Base-by-base conservation (phyloP, 768 basidiomycete species). In the Peribolospora baueri region DNA sequence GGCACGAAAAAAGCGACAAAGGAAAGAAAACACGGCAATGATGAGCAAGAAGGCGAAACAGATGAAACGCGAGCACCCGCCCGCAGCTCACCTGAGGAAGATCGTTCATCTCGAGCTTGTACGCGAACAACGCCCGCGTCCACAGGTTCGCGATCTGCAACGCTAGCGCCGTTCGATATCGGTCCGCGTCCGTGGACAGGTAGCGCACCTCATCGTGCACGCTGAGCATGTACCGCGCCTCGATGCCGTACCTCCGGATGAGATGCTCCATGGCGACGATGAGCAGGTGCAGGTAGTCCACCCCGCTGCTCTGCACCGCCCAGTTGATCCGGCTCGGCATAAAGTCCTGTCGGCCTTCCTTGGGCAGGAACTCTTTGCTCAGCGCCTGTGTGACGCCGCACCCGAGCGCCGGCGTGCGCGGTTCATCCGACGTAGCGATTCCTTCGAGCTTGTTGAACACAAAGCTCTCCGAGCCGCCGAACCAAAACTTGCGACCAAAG, bases 301-400 rank as follows among this genome's bases (percentile, higher is more conserved):
- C 91, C 3, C 91, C 93, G 0, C 88, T 93, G 3, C 90, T 95
- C 63, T 97, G 93, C 5, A 97, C 93, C 51, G 90, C 93, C 93
- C 93, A 97, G 64, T 98, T 98, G 70, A 97, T 90, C 47, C 93
- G 78, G 5, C 87, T 93, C 0, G 93, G 82, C 75, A 97, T 81
- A 66, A 84, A 97, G 59, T 90, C 84, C 57, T 86, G 84, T 37
- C 41, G 45, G 8, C 63, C 65, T 38, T 66, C 64, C 42, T 76
- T 76, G 0, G 82, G 82, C 2, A 98, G 75, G 64, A 85, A 80
- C 58, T 82, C 79, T 68, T 84, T 90, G 39, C 82, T 81, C n/a
- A 98, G 73, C 0, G 91, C 91, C 51, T 82, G 76, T 1, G 93
- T 97, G 47, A 98, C 78, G 11, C 87, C 86, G 62, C 91, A 97